Evolutionary conservation across 2,329 filamentous ascomycete genomes (phyloP), one percentile per base, ranked within the genome.

Genomic region (Fusarium sp.): DNA sequence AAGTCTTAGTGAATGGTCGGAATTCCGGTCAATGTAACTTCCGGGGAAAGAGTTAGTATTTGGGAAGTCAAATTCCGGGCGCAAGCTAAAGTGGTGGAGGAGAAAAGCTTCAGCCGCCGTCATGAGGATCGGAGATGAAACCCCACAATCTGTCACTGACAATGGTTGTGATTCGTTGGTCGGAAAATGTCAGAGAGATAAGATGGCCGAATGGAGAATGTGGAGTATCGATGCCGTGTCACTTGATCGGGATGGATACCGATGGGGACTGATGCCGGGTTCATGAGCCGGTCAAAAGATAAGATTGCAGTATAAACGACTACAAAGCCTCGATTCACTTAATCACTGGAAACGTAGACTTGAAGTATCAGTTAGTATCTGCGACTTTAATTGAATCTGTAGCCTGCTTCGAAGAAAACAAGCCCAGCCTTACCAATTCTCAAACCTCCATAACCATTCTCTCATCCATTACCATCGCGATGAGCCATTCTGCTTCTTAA

Each of bases 201-300:
- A 54, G 56, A 50, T 32, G 42, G 33, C 42, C n/a, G n/a, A 63
- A 59, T 33, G 19, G 9, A 44, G 59, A 28, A 56, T 64, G 38
- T 54, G 21, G 49, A 44, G 43, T 28, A 21, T 18, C n/a, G 19
- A 53, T 25, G 2, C 33, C 18, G 13, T 53, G 56, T 68, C 65
- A 68, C 65, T 68, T 68, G 65, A 68, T 68, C 65, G 65, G 65
- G 32, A 54, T 62, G 15, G n/a, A 11, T 43, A 37, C 65, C 65
- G 65, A 49, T 28, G 15, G 15, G 16, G 25, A 6, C 2, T 28
- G 4, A 16, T 9, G 33, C 25, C 42, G 59, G 61, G 21, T 43
- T 42, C 3, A 7, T 5, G 8, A 62, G 37, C 61, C 32, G 37
- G 43, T n/a, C 7, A 5, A 9, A 6, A 12, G 23, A 53, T 28